A percentile compares a stretch with the other conserved stretches of the same genome.
Evolutionary conservation across 208 protist genomes (phyloP).

Genomic region (Trypanosoma vivax): DNA sequence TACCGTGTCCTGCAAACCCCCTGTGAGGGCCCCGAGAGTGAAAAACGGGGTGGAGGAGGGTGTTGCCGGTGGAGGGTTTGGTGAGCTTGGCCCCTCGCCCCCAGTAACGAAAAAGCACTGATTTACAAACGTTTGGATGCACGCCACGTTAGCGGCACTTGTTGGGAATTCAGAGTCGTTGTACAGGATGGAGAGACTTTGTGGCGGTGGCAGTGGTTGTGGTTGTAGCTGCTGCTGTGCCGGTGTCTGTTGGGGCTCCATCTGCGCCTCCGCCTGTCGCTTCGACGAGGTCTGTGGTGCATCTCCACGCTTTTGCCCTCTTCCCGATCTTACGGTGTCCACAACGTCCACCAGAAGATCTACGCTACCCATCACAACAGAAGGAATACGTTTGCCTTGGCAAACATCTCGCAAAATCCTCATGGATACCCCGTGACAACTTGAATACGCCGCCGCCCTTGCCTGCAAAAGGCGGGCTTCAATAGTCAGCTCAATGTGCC

Average conservation of each 20-base stretch:
- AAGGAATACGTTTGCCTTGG: slow-evolving; percentile 41
- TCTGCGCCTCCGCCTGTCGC: slow-evolving; percentile 1
- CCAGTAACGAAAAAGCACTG: slow-evolving; percentile 18
- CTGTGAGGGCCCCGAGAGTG: neutral
- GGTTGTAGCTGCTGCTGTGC: neutral
- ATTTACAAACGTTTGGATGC: slow-evolving; percentile 27
- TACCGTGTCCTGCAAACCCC: slow-evolving; percentile 30
- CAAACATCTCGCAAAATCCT: slow-evolving; percentile 43
- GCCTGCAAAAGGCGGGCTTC: slow-evolving; percentile 60
- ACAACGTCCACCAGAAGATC: slow-evolving; percentile 3
- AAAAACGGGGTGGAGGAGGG: neutral
- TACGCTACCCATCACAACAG: slow-evolving; percentile 14
- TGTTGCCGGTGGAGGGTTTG: neutral
- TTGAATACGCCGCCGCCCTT: slow-evolving; percentile 40
- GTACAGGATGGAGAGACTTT: slow-evolving; percentile 16
- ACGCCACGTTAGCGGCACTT: slow-evolving; percentile 25
- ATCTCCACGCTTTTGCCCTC: slow-evolving; percentile 5
- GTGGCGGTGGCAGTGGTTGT: slow-evolving; percentile 7
- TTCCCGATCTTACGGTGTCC: slow-evolving; percentile 5
- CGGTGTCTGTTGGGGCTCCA: neutral
- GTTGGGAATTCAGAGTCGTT: slow-evolving; percentile 33
- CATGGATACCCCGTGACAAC: slow-evolving; percentile 59
- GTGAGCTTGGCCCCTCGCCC: neutral
- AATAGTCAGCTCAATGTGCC: slow-evolving; percentile 34
- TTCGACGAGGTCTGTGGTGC: neutral